phyloP scores from a whole-genome alignment of 2,329 filamentous ascomycete species.

The Fusarium secorum region DNA sequence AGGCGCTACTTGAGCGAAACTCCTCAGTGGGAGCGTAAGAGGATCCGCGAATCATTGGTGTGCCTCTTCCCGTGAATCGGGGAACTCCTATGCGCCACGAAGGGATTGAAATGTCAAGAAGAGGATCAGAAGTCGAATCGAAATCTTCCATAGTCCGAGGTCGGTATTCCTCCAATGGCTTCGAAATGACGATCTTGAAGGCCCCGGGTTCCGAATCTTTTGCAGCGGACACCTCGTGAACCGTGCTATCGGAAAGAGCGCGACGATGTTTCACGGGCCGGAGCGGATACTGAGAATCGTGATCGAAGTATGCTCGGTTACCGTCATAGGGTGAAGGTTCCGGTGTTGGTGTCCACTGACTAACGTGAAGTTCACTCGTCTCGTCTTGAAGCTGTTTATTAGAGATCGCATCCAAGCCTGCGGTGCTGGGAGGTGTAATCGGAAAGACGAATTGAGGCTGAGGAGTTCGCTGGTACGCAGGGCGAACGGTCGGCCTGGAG shows the following conservation, averaged over 20 bases:
- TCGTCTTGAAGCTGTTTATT: slow-evolving; percentile 39
- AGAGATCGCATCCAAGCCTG: slow-evolving; percentile 59
- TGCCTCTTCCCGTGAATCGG: slow-evolving; percentile 78
- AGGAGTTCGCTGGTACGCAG: slow-evolving; percentile 67
- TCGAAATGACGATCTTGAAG: slow-evolving; percentile 82
- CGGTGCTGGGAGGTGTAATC: slow-evolving; percentile 66
- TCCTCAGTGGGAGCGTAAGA: slow-evolving; percentile 81
- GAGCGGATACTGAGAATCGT: slow-evolving; percentile 25
- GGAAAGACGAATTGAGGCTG: slow-evolving; percentile 69
- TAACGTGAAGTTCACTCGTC: slow-evolving; percentile 42
- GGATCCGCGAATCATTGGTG: slow-evolving; percentile 81
- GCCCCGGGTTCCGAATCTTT: slow-evolving; percentile 69
- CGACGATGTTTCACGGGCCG: slow-evolving; percentile 59
- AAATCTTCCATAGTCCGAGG: slow-evolving; percentile 70
- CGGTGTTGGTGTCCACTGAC: slow-evolving; percentile 55
- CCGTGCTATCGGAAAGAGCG: slow-evolving; percentile 79
- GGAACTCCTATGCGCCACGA: slow-evolving; percentile 85
- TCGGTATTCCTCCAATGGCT: slow-evolving; percentile 66
- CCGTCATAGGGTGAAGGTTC: slow-evolving; percentile 49
- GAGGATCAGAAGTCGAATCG: slow-evolving; percentile 55
- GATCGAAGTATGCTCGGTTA: slow-evolving; percentile 45
- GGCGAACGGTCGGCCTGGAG: slow-evolving; percentile 66
- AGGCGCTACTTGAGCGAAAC: slow-evolving; percentile 67
- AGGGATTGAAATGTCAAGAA: slow-evolving; percentile 80
- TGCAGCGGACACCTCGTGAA: slow-evolving; percentile 67